Base-by-base conservation (phyloP, 129 eudicot genomes). In the Silybum marianum region DNA sequence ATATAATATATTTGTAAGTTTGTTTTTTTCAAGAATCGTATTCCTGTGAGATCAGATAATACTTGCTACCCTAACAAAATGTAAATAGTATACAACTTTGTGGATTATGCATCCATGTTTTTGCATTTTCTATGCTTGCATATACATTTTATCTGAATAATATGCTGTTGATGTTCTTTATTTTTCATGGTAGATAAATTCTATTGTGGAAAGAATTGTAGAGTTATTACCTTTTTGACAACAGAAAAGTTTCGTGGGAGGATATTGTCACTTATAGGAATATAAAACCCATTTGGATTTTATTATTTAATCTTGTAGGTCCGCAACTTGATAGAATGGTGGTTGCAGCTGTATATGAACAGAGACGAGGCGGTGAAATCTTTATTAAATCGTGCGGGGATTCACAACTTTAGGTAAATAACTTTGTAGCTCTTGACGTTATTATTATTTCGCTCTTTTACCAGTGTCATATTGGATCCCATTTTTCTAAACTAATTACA, bases 361-460 rank as follows among this genome's bases (percentile, higher is more conserved):
- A 88, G 69, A 86, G 93, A 89, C n/a, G 97, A 91, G 76, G 97
- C 89, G 87, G 97, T 91, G 18, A 91, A 88, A 71, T 89, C 91
- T 16, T 85, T 91, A 73, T 70, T 89, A 25, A 91, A 80, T 80
- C 97, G 91, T 34, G 97, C 93, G 23, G 87, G 91, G 81, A 89
- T 91, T 68, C 87, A 91, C 97, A 60, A 87, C 93, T 58, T 77
- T 91, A 73, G 97, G 97, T 91, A 87, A 7, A 89, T 60, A 54
- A 16, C 63, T 48, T 48, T 6, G 19, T 14, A 48, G 60, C 6
- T 48, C 60, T 48, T 48, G 7, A 13, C 19, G 7, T 14, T 21
- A 6, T 26, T 26, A 26, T 26, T 26, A 26, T 26, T 26, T 26
- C 30, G 30, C 30, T 26, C 30, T 26, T 26, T 26, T 26, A 26